Evolutionary conservation across 305 asterid species (phyloP).

Genomic region (Petunia hybrid): DNA sequence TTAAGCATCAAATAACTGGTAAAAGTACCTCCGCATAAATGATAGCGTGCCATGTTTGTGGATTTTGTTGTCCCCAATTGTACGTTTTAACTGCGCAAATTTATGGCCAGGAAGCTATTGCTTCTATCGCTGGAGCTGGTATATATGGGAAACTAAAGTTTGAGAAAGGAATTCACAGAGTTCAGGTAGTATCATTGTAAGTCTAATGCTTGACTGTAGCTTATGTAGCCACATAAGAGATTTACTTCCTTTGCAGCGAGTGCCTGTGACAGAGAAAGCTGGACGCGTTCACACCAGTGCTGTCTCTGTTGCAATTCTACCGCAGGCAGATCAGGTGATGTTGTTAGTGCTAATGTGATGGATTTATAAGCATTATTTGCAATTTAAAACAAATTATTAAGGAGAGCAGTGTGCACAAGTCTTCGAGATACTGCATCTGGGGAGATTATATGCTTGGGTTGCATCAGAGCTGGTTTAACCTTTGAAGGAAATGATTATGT

Average conservation of each 20-base stretch:
- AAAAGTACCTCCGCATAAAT: background rate
- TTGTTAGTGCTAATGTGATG: background rate
- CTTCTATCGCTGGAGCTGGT: constrained; percentile 87
- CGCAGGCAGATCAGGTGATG: constrained; percentile 93
- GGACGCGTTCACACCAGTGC: constrained; percentile 99
- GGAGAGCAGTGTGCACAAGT: constrained; percentile 3
- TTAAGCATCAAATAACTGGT: constrained; percentile 26
- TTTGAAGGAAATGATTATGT: constrained; percentile 5
- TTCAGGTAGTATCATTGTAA: constrained; percentile 66
- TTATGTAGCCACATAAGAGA: constrained; percentile 30
- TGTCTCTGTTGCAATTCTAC: constrained; percentile 90
- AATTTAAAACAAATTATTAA: background rate
- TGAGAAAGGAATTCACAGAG: constrained; percentile 98
- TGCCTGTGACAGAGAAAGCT: constrained; percentile 91
- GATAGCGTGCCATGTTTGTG: constrained; percentile 14
- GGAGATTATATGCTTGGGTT: constrained; percentile 16
- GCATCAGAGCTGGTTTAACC: background rate
- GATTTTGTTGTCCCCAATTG: constrained; percentile 18
- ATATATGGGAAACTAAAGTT: constrained; percentile 94
- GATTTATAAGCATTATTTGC: background rate
- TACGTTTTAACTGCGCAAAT: constrained; percentile 22
- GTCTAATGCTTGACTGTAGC: constrained; percentile 17
- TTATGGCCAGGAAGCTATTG: constrained; percentile 82
- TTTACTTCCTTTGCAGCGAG: constrained; percentile 66
- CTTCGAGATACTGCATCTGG: constrained; percentile 2